Conservation (phyloP, 352 stramenopile genomes). For the Globisporangium cylindrosporum region DNA sequence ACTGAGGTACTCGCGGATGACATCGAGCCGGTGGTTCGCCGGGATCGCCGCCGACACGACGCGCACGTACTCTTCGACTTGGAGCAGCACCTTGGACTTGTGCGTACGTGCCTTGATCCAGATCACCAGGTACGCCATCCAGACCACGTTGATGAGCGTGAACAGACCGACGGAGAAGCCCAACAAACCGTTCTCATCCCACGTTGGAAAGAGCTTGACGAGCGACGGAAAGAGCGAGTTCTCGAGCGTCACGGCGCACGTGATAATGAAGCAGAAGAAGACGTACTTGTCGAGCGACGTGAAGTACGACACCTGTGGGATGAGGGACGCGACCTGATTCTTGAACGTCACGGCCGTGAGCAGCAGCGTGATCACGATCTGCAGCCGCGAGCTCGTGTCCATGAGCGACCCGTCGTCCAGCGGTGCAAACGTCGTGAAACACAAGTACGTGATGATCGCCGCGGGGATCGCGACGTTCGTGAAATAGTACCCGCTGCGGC, state of each 20-base stretch:
- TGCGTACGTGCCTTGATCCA: constrained; percentile 20
- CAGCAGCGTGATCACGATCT: constrained; percentile 57
- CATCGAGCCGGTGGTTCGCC: constrained; percentile 5
- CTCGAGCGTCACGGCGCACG: constrained; percentile 48
- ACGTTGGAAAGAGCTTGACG: constrained; percentile 9
- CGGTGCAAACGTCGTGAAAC: constrained; percentile 13
- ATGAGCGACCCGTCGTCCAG: neutral
- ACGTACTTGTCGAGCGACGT: constrained; percentile 30
- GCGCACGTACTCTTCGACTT: constrained; percentile 24
- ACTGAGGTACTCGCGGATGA: constrained; percentile 20
- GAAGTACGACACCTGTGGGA: constrained; percentile 66
- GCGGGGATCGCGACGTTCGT: constrained; percentile 36
- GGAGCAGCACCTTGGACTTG: constrained; percentile 14
- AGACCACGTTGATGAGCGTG: constrained; percentile 28
- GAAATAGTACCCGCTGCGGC: constrained; percentile 48
- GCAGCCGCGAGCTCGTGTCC: constrained; percentile 44
- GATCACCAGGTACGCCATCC: constrained; percentile 14
- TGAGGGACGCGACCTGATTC: constrained; percentile 41
- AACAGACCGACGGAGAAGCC: constrained; percentile 21
- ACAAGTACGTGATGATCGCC: constrained; percentile 19
- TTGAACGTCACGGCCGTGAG: constrained; percentile 69
- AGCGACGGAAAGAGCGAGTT: constrained; percentile 47
- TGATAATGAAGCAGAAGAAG: constrained; percentile 62
- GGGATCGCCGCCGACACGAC: constrained; percentile 19
- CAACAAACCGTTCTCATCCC: constrained; percentile 16